A percentile compares a stretch with the other conserved stretches of the same genome.
Evolutionary conservation across 768 basidiomycete genomes (phyloP).

Genomic region (Psilocybe cubensis): DNA sequence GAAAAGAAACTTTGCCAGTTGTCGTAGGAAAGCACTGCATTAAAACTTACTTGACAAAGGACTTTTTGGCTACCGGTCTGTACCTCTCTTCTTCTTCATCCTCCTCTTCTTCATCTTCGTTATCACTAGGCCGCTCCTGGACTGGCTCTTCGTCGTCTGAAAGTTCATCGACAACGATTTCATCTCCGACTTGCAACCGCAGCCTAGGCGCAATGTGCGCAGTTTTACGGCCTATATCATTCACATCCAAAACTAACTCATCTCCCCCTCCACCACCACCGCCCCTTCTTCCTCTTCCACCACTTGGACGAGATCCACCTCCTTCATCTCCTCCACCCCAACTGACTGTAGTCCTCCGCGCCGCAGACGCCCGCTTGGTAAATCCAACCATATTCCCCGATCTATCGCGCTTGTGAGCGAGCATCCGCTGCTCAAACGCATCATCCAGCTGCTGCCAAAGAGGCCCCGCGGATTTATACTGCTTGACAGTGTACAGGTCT

Average conservation of each 20-base stretch:
- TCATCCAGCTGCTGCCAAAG: constrained; percentile 21
- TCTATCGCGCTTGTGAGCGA: constrained; percentile 9
- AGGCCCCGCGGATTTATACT: constrained; percentile 7
- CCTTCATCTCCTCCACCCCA: background rate
- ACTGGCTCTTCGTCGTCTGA: background rate
- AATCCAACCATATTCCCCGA: constrained; percentile 2
- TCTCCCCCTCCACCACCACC: background rate
- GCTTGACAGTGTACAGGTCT: background rate
- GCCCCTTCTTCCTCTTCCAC: background rate
- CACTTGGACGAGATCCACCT: background rate
- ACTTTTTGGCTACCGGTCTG: background rate
- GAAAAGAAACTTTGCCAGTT: too few relatives aligned
- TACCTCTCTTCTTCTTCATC: background rate
- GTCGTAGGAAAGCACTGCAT: too few relatives aligned
- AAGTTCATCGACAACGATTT: background rate
- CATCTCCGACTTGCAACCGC: background rate
- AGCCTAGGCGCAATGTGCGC: background rate
- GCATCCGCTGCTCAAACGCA: constrained; percentile 6
- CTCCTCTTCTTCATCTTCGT: background rate
- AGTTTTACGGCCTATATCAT: background rate
- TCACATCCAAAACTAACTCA: background rate
- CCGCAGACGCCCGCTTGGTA: constrained; percentile 10
- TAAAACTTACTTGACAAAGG: background rate
- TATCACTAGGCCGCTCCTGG: too few relatives aligned
- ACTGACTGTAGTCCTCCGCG: background rate